Evolutionary conservation across 2,329 filamentous ascomycete genomes (phyloP).

Genomic region (Podosphaera fusca): DNA sequence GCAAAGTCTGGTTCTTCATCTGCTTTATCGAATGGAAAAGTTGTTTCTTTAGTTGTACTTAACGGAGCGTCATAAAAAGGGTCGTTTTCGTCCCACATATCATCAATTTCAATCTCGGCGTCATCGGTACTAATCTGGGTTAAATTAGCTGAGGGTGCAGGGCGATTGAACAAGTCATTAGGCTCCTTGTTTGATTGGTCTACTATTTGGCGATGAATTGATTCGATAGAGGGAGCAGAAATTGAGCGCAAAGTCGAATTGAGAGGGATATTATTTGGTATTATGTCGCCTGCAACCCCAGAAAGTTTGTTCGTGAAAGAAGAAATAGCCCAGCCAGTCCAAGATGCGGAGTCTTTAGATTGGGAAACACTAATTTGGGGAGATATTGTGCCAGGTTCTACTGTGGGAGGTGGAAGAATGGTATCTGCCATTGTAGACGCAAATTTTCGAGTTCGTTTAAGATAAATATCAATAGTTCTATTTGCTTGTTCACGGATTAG

Average conservation of each 20-base stretch:
- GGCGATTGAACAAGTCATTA: background rate
- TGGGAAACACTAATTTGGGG: conserved; percentile 66
- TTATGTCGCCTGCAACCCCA: conserved; percentile 66
- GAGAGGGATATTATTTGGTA: conserved; percentile 23
- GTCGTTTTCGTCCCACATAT: conserved; percentile 42
- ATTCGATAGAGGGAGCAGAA: conserved; percentile 19
- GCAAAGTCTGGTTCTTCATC: conserved; percentile 85
- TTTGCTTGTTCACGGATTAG: conserved; percentile 75
- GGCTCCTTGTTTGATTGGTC: conserved; percentile 3
- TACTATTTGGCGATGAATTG: conserved; percentile 10
- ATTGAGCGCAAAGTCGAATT: conserved; percentile 20
- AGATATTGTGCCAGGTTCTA: conserved; percentile 20
- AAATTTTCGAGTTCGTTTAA: conserved; percentile 62
- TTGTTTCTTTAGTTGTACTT: conserved; percentile 12
- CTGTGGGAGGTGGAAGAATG: conserved; percentile 41
- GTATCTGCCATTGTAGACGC: conserved; percentile 59
- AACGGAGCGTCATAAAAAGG: conserved; percentile 20
- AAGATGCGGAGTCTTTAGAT: conserved; percentile 38
- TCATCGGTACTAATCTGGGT: conserved; percentile 26
- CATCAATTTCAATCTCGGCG: conserved; percentile 32
- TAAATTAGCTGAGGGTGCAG: conserved; percentile 16
- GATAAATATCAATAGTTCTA: conserved; percentile 71
- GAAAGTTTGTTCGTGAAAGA: conserved; percentile 92
- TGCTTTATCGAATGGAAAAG: conserved; percentile 44
- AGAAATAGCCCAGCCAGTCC: conserved; percentile 95